Base-by-base conservation (phyloP, 108 stramenopile species). In the Nitzschia palea region DNA sequence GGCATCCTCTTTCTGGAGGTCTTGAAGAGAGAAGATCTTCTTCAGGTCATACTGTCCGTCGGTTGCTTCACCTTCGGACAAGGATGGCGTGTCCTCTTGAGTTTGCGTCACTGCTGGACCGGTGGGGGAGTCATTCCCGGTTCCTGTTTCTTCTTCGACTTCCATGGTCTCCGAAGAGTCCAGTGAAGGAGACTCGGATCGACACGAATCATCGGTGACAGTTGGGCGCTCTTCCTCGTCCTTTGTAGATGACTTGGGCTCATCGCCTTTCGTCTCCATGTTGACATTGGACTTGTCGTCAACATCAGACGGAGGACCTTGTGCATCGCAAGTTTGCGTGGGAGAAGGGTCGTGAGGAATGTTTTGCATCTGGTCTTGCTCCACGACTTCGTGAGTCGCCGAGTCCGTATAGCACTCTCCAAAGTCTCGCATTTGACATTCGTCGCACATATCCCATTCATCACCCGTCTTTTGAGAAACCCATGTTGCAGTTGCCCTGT, bases 381-480 rank as follows among this genome's bases (percentile, higher is more conserved):
- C 27, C 56, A 17, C n/a, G 43, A 34, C 26, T 63, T 71, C 54
- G 9, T 72, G 67, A 23, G 71, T 65, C 8, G 61, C 72, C 22
- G 43, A 42, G 8, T 59, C 56, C 32, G 55, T 57, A 37, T 71
- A 80, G 77, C 77, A 79, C 25, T 78, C 84, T 17, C 80, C 80
- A 55, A 72, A 79, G 55, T 79, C 70, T 22, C 59, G 48, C 50
- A 67, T 47, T 55, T 84, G 82, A 57, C 86, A 86, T 40, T 77
- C 68, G 37, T 76, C 54, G 66, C 88, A 90, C 18, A 81, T 64
- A 43, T 80, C 63, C 88, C 88, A 86, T 17, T 82, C 59, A 20
- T 83, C 82, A 17, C 83, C 81, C 5, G 61, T 70, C 15, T 51
- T 17, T 22, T 76, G 73, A 4, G 84, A 85, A 28, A 67, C 82